Evolutionary conservation across 306 rosid species (phyloP), one percentile per base, ranked within the genome.

Genomic region (Prunus fruticosa): DNA sequence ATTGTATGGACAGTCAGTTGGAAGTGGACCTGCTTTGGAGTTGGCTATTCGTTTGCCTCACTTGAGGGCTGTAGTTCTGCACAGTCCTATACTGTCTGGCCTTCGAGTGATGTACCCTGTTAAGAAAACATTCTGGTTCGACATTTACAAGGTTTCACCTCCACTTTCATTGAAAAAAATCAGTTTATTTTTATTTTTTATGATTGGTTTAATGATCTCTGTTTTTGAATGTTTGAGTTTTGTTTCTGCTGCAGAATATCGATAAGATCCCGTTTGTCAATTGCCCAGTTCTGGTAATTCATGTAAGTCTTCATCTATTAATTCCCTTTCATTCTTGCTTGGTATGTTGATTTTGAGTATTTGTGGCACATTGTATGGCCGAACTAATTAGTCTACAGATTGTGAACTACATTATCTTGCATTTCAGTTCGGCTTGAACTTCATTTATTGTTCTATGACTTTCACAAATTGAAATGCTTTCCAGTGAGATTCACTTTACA

Each of bases 1-100:
- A 43, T 16, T 88, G 63, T 90, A 90, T 57, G 92, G 96, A 10
- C 96, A 90, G 66, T 90, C 92, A 3, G 91, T 90, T 12, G 96
- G 92, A 22, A 90, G 92, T 62, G 96, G 96, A 1, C 91, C 96
- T 20, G 77, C 96, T 23, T 27, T 88, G 58, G 92, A 86, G 28
- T 60, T 90, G 70, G 96, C 96, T 10, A 69, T 75, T 15, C 78
- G 64, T 64, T 84, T 90, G 84, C 89, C 88, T n/a, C 54, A 52
- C 19, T 61, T 83, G 82, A 84, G 87, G 65, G 96, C 88, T 69
- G 78, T 90, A 8, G 41, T 90, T 47, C 92, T 90, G 69, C 96
- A 90, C 47, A 86, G 91, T 79, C 86, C 92, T 2, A 84, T 90
- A 63, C 38, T 90, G 41, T 90, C 96, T 10, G 92, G 92, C 61